Evolutionary conservation across 1,284 basidiomycete species (phyloP).

Genomic region (Ganoderma meredithae): DNA sequence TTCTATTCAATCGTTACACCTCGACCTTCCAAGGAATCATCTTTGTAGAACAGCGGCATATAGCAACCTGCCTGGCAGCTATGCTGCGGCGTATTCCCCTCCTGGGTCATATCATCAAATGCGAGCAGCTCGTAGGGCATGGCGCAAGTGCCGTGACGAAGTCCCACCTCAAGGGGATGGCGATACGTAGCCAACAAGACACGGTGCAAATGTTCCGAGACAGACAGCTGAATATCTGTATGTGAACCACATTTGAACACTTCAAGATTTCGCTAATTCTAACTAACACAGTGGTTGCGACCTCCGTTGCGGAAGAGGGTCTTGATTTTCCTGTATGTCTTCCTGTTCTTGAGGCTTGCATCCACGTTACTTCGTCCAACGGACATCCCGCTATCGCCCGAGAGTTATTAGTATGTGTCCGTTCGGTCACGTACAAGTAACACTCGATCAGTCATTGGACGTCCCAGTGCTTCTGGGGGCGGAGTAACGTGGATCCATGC

Average conservation of each 20-base stretch:
- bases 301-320: slow-evolving; percentile 88
- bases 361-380: slow-evolving; percentile 20
- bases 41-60: slow-evolving; percentile 84
- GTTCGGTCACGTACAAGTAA: slow-evolving; percentile 16
- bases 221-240: slow-evolving; percentile 73
- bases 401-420: slow-evolving; percentile 20
- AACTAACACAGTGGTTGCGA: slow-evolving; percentile 69
- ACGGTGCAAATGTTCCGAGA: slow-evolving; percentile 71
- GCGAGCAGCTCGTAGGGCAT: slow-evolving; percentile 76
- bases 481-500: slow-evolving; percentile 18
- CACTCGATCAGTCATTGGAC: slow-evolving; percentile 19
- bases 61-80: slow-evolving; percentile 73
- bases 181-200: slow-evolving; percentile 59
- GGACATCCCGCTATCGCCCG: slow-evolving; percentile 23
- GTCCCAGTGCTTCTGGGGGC: slow-evolving; percentile 5
- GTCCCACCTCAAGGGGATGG: slow-evolving; percentile 57
- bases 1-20: slow-evolving; percentile 63
- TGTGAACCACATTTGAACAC: slow-evolving; percentile 38
- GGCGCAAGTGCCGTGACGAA: slow-evolving; percentile 50
- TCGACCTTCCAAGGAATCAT: slow-evolving; percentile 79
- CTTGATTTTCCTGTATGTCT: slow-evolving; percentile 78
- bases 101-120: slow-evolving; percentile 62
- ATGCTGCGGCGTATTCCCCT: slow-evolving; percentile 66
- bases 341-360: slow-evolving; percentile 17
- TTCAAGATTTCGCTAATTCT: background rate